phyloP scores from a whole-genome alignment of 495 filamentous ascomycete genomes.

The Xylaria venustula region DNA sequence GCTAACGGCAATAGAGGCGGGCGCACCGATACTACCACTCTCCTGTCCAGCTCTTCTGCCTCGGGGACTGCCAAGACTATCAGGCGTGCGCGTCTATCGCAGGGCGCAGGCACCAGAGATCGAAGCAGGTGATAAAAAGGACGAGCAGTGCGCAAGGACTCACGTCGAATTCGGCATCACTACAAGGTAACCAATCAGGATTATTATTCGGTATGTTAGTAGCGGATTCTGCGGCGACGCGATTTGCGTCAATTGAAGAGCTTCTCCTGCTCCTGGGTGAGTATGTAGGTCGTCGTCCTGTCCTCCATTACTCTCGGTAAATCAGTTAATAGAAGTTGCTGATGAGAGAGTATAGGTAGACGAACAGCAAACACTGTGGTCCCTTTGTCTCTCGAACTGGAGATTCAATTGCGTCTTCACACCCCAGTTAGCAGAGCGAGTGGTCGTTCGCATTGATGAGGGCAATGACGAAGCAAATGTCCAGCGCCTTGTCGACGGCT shows the following conservation, averaged over 20 bases:
- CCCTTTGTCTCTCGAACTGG: background rate
- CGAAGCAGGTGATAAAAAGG: background rate
- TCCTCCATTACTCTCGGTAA: background rate
- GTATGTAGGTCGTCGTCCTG: conserved; percentile 4
- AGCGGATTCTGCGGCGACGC: background rate
- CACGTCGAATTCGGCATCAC: background rate
- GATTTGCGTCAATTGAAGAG: conserved; percentile 11
- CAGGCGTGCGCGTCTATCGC: background rate
- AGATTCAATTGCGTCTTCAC: conserved; percentile 8
- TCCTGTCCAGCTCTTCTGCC: background rate
- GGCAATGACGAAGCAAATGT: background rate
- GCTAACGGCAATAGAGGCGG: background rate
- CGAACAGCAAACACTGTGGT: background rate
- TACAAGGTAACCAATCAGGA: background rate
- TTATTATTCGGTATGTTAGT: background rate
- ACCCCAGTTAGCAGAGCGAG: background rate
- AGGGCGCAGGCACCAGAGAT: background rate
- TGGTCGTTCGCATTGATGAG: background rate
- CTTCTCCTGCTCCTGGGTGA: conserved; percentile 5
- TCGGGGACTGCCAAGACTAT: background rate
- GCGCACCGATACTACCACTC: background rate
- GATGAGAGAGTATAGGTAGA: background rate
- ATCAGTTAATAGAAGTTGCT: background rate
- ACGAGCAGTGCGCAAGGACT: background rate
- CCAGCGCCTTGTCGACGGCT: background rate